Evolutionary conservation across 2,329 filamentous ascomycete species (phyloP).

Genomic region (Ampelomyces quisqualis): DNA sequence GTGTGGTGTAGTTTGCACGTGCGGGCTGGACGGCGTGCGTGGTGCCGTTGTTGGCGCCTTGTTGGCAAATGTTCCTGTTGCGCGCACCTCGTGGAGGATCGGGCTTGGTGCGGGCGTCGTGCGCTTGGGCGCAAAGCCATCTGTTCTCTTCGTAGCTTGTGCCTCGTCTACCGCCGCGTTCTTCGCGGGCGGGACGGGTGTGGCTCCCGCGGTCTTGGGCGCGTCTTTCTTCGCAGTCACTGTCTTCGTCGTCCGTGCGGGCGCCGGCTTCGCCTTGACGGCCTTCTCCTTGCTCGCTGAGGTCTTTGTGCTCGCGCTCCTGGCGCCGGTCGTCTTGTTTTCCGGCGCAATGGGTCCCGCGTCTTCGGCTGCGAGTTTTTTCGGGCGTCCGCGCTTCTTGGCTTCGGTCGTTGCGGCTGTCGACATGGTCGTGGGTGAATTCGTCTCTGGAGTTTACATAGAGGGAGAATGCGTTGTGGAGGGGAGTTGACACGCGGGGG

Average conservation of each 20-base stretch:
- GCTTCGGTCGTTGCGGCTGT: slow-evolving; percentile 12
- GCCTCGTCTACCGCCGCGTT: neutral
- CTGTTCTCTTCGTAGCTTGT: neutral
- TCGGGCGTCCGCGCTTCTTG: slow-evolving; percentile 39
- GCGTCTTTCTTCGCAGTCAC: slow-evolving; percentile 14
- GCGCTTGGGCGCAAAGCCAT: slow-evolving; percentile 19
- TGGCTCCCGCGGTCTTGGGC: slow-evolving; percentile 6
- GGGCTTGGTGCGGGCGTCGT: slow-evolving; percentile 30
- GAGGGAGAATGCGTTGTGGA: neutral
- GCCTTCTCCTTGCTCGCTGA: slow-evolving; percentile 14
- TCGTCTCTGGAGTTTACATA: neutral
- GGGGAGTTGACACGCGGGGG: too few relatives aligned
- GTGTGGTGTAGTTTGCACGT: slow-evolving; percentile 5
- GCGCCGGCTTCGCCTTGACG: slow-evolving; percentile 18
- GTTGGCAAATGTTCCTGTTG: slow-evolving; percentile 48
- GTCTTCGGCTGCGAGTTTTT: slow-evolving; percentile 31
- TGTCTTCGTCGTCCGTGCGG: slow-evolving; percentile 15
- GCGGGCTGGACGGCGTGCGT: slow-evolving; percentile 2
- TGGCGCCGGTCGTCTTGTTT: slow-evolving; percentile 20
- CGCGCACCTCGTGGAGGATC: slow-evolving; percentile 34
- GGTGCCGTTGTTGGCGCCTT: slow-evolving; percentile 48
- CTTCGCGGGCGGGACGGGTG: neutral
- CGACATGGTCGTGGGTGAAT: slow-evolving; percentile 13
- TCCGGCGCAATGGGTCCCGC: slow-evolving; percentile 7
- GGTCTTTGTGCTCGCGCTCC: slow-evolving; percentile 30